Base-by-base conservation (phyloP, 2,329 filamentous ascomycete species). In the Penicillium sp. region DNA sequence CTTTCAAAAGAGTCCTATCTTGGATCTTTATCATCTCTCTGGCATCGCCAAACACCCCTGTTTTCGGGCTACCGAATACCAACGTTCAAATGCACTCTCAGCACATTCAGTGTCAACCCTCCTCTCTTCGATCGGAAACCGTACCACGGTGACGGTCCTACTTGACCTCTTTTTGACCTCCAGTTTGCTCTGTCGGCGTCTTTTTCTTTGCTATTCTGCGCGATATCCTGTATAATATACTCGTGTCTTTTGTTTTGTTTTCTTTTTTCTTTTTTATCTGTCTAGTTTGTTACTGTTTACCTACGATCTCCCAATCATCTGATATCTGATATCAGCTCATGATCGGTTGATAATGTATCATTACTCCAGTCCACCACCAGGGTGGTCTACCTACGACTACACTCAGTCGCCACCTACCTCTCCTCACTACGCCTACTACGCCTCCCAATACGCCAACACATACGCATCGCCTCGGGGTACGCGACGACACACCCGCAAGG, bases 401-500 rank as follows among this genome's bases (percentile, higher is more conserved):
- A 69, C 69, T 47, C 71, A 70, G 51, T 68, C 69, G 29, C 70
- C 74, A 42, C 73, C 74, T 18, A 71, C 77, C 44, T 78, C 77
- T 44, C 76, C 78, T 16, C 73, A 69, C 50, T 72, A 73, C 61
- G 57, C 64, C 46, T 70, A 71, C 55, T 81, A 81, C 70, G 76
- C 77, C 64, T 77, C 78, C 7, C 75, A 77, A 52, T 76, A 77
- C 59, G 72, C 72, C 52, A 69, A 69, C 49, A 69, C 76, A 52
- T 71, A 69, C 35, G 59, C 69, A 42, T 76, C 78, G 32, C 76
- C 69, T 6, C 66, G 66, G 24, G 58, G 62, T 24, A 49, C 65
- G 38, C 77, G 77, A 62, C 70, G 70, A 52, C 79, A 83, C 65
- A 65, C 71, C 26, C 77, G 80, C 61, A 77, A 79, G 56, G 74